Evolutionary conservation across 306 rosid genomes (phyloP).

Genomic region (Oemleria cerasiformis): DNA sequence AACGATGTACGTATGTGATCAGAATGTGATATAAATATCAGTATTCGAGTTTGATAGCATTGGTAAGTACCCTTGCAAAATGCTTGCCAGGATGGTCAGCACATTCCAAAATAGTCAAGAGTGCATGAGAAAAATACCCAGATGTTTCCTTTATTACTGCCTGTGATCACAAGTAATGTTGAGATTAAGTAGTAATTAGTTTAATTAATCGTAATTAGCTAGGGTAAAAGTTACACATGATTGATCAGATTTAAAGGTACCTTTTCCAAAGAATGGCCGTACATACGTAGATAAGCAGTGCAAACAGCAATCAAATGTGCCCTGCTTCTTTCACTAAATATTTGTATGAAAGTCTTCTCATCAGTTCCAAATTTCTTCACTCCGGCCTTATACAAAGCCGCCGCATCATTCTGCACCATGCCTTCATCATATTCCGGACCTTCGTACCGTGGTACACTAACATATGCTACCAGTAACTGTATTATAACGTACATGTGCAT

Average conservation of each 20-base stretch:
- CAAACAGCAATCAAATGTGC: conserved; percentile 63
- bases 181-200: neutral
- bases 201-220: neutral
- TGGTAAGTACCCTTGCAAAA: conserved; percentile 64
- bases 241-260: conserved; percentile 18
- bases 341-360: conserved; percentile 44
- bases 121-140: conserved; percentile 56
- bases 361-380: conserved; percentile 39
- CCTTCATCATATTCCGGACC: conserved; percentile 59
- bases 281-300: conserved; percentile 39
- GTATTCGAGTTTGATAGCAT: too few species aligned
- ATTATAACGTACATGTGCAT: neutral
- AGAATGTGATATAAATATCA: too few species aligned
- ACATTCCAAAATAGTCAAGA: conserved; percentile 55
- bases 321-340: conserved; percentile 60
- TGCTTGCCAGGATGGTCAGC: conserved; percentile 61
- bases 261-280: conserved; percentile 61
- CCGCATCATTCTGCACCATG: conserved; percentile 38
- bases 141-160: conserved; percentile 69
- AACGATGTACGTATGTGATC: too few species aligned
- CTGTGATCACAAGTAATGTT: conserved; percentile 28
- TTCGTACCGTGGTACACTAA: conserved; percentile 54
- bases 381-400: conserved; percentile 36
- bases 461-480: conserved; percentile 65
- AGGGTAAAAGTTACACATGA: neutral